phyloP scores from a whole-genome alignment of 202 grass and related monocot genomes.

The Carex arenaria region DNA sequence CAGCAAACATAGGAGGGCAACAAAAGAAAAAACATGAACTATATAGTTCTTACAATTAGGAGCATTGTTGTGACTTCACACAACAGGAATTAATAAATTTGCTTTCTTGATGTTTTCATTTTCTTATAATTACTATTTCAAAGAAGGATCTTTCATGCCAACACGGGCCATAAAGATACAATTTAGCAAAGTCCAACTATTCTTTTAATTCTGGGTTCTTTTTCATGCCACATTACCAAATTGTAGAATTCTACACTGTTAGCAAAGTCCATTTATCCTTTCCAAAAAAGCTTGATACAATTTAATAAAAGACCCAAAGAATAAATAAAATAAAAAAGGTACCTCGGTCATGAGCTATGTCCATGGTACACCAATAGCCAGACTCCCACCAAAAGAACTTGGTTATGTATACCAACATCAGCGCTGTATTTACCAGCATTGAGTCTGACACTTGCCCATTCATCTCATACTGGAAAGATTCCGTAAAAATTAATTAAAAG shows the following conservation, averaged over 20 bases:
- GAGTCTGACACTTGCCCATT: conserved; percentile 75
- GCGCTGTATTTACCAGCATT: conserved; percentile 90
- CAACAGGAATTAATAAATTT: not conserved
- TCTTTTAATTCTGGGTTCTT: not conserved
- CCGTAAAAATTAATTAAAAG: not conserved
- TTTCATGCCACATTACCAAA: not conserved
- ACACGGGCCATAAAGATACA: too few species aligned
- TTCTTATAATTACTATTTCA: not conserved
- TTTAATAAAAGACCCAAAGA: not conserved
- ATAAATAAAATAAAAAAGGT: not conserved
- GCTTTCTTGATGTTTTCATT: not conserved
- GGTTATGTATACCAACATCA: conserved; percentile 97
- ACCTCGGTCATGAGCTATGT: conserved; percentile 99
- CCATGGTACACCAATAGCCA: conserved; percentile 99
- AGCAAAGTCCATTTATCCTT: not conserved
- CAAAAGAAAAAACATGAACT: not conserved
- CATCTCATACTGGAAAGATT: conserved; percentile 72
- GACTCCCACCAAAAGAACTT: conserved; percentile 99
- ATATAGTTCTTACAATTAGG: not conserved
- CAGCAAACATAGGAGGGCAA: not conserved
- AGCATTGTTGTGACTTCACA: not conserved
- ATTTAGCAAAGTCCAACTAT: too few species aligned
- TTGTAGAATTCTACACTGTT: too few species aligned
- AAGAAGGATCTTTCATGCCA: not conserved
- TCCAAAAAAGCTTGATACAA: not conserved